Base-by-base conservation (phyloP, 805 yeast genomes). In the Clavispora asparagi region DNA sequence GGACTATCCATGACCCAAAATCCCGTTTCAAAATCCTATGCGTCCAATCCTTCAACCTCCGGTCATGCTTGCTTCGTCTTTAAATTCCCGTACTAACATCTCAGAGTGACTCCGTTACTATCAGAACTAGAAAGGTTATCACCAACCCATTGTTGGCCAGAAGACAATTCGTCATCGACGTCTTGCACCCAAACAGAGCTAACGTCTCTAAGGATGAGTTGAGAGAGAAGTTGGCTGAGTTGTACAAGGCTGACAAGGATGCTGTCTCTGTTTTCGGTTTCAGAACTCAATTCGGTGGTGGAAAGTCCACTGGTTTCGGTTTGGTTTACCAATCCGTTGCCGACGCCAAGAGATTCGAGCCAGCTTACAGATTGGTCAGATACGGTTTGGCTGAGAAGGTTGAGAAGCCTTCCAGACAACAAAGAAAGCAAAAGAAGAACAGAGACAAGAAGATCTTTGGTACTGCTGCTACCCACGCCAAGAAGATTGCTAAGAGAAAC, bases 281-380 rank as follows among this genome's bases (percentile, higher is more conserved):
- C 96, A 87, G 96, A 84, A 94, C 98, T 68, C 95, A 89, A 78
- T 94, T 81, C 77, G 99, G 99, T 88, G 99, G 99, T 78, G 96
- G 97, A 71, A 92, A 88, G 79, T 88, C 99, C 60, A 85, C 97
- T 60, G 99, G 99, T 74, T 94, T 94, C 79, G 99, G 98, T 78
- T 83, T 94, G 73, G 87, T 94, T 70, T 94, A 94, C 92, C 92
- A 89, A 86, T 87, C 96, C 65, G 88, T 82, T 68, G 97, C 95
- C 66, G 96, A 91, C 73, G 92, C 96, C 72, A 88, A 91, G 86
- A 91, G 84, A 78, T 92, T 94, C 76, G 99, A 94, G 83, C 99
- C 99, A 80, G 72, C 89, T 63, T 94, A 94, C 95, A 91, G 99
- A 81, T 88, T 89, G 72, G 96, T 94, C 66, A 91, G 99, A 87